phyloP scores from a whole-genome alignment of 2,329 filamentous ascomycete species.

The Corniculantispora saksenae region DNA sequence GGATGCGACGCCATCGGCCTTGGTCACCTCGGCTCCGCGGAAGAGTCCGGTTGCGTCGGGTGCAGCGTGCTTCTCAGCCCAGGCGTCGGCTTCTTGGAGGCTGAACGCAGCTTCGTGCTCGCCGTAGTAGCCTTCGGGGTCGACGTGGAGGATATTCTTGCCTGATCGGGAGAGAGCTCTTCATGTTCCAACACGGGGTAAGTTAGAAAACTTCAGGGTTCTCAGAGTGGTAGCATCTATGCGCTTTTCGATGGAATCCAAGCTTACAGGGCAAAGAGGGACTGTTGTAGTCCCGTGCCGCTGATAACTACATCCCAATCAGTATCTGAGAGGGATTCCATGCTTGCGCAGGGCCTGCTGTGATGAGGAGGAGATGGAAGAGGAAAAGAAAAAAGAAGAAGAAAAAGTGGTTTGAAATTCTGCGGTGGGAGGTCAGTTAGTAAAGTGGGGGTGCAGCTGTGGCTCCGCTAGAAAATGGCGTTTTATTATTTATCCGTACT shows the following conservation, averaged over 20 bases:
- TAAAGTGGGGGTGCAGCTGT: slow-evolving; percentile 19
- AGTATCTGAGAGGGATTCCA: slow-evolving; percentile 75
- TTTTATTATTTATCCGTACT: too few relatives aligned
- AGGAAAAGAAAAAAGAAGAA: slow-evolving; percentile 19
- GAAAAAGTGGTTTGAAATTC: slow-evolving; percentile 22
- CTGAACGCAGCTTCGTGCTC: slow-evolving; percentile 82
- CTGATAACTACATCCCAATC: slow-evolving; percentile 79
- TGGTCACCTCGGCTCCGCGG: slow-evolving; percentile 36
- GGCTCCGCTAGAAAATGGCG: too few relatives aligned
- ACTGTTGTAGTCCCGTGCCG: slow-evolving; percentile 77
- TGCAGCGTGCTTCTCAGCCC: slow-evolving; percentile 53
- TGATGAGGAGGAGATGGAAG: slow-evolving; percentile 15
- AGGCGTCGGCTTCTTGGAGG: slow-evolving; percentile 76
- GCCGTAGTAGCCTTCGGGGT: slow-evolving; percentile 86
- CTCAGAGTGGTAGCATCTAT: slow-evolving; percentile 13
- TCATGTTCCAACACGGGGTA: slow-evolving; percentile 35
- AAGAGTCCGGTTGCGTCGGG: slow-evolving; percentile 29
- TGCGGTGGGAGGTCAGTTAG: background rate
- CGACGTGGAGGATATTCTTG: slow-evolving; percentile 89
- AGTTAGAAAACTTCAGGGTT: slow-evolving; percentile 30
- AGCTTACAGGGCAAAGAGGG: slow-evolving; percentile 75
- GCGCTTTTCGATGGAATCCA: slow-evolving; percentile 31
- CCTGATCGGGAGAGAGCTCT: slow-evolving; percentile 90
- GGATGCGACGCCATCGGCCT: slow-evolving; percentile 51
- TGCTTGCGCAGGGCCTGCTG: slow-evolving; percentile 37